A percentile compares a stretch with the other conserved stretches of the same genome.
Conservation (phyloP, 306 rosid genomes). For the Lotus japonicus region DNA sequence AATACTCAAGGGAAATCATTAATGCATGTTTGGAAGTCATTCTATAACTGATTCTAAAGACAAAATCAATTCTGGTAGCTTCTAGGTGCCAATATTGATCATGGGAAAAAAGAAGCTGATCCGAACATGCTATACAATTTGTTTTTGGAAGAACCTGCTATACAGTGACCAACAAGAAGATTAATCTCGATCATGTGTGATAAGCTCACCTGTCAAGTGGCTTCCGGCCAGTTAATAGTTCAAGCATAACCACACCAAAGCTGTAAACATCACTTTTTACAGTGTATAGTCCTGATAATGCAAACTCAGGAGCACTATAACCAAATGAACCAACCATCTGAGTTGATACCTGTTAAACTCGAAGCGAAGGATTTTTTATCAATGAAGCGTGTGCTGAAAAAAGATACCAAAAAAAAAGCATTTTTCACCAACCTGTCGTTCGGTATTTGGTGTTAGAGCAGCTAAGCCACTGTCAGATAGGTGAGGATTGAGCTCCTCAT, state of each 20-base stretch:
- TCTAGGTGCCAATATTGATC: too few relatives aligned
- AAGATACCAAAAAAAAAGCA: neutral
- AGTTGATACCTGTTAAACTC: conserved; percentile 66
- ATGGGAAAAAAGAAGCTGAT: too few relatives aligned
- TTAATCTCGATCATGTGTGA: neutral
- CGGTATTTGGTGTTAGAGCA: conserved; percentile 83
- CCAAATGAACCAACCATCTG: conserved; percentile 98
- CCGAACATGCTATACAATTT: neutral
- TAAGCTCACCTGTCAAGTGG: conserved; percentile 78
- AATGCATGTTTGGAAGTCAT: too few relatives aligned
- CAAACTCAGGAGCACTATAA: conserved; percentile 96
- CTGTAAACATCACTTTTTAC: conserved; percentile 99
- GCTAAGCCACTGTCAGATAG: conserved; percentile 87
- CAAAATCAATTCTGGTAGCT: too few relatives aligned
- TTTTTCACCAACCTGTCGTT: conserved; percentile 52
- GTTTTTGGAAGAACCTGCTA: too few relatives aligned
- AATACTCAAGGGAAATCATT: neutral
- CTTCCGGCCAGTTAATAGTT: conserved; percentile 91
- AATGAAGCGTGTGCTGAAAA: neutral
- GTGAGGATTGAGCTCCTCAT: conserved; percentile 91
- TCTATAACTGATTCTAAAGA: too few relatives aligned
- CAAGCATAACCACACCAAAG: conserved; percentile 97
- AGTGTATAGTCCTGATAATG: conserved; percentile 86
- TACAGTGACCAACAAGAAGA: neutral
- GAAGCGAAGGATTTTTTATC: conserved; percentile 9